Evolutionary conservation across 129 eudicot genomes (phyloP), one percentile per base, ranked within the genome.

Genomic region (Centella asiatica): DNA sequence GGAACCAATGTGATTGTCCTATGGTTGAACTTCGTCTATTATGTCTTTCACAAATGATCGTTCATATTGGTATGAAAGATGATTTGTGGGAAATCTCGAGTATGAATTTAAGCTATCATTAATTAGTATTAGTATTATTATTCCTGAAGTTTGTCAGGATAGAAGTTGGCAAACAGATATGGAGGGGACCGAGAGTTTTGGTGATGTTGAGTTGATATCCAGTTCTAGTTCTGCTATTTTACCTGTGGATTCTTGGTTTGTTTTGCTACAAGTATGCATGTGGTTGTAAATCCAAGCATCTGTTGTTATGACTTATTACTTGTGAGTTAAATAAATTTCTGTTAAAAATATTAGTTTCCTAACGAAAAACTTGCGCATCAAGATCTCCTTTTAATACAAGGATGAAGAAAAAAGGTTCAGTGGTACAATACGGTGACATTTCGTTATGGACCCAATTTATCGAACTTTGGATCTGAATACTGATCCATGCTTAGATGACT

Each of bases 201-300:
- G 53, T 53, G 71, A 67, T 67, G 71, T 67, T 54, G 70, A 51
- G 45, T 55, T 36, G 53, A 67, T 42, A 60, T 67, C 64, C 71
- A 53, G 33, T 54, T 52, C 53, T 67, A 44, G 71, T 67, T 67
- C 71, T 44, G 64, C 55, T 42, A 37, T 0, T 37, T 44, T 50
- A 42, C 33, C 56, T 48, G 39, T 63, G 52, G n/a, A 52, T 67
- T 67, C 6, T 31, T 14, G 64, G 23, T 67, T 45, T 67, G 70
- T 1, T 52, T 18, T 45, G 24, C 31, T 28, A 20, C 22, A 52
- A 53, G 17, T 13, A 14, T 53, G 15, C 27, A 3, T 34, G 15
- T 32, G 62, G 24, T 56, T n/a, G 62, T 56, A 32, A n/a, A 56
- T 29, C 20, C 11, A 17, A 26, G 44, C 15, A 25, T 15, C 19